Evolutionary conservation across 768 basidiomycete genomes (phyloP), one percentile per base, ranked within the genome.

Genomic region (Neoboletus brunneissimus): DNA sequence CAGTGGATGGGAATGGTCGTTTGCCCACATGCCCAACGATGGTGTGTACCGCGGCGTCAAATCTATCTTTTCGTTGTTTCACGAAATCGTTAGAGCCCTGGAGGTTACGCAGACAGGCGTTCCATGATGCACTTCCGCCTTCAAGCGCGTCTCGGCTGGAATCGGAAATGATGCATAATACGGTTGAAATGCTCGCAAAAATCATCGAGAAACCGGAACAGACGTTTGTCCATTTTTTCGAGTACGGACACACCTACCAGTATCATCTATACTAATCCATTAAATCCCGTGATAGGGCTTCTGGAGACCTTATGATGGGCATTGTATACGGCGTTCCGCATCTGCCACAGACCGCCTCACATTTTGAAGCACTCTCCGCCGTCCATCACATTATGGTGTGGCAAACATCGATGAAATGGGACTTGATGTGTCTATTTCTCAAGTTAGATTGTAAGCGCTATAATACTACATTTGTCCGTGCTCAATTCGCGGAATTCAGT

Each of bases 1-100:
- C 31, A 32, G 54, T 20, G 54, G 54, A 16, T 54, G 47, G 54
- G 54, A 54, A 49, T 49, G 54, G 54, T 54, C 47, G 5, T 54
- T 54, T 8, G 47, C 54, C n/a, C 54, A 55, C 32, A 43, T 50
- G 54, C 54, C 54, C 22, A 55, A 50, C 32, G 47, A 55, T 27
- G 48, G 54, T 55, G 18, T 16, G 54, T 50, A 35, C 27, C 4
- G n/a, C 7, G 8, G 3, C 7, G 3, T 20, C 32, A 6, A 15
- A 13, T 34, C 18, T n/a, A 1, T 45, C 9, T 27, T 23, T 25
- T 49, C 23, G 10, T 50, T 16, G 40, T 23, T 50, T 46, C 22
- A 49, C 10, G 25, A 35, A 34, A 12, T 27, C 11, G 9, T 25
- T 20, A 49, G 54, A 54, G 10, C 32, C 48, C 13, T 55, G 54